Evolutionary conservation across 352 stramenopile genomes (phyloP).

Genomic region (Phytophthora agathidicida): DNA sequence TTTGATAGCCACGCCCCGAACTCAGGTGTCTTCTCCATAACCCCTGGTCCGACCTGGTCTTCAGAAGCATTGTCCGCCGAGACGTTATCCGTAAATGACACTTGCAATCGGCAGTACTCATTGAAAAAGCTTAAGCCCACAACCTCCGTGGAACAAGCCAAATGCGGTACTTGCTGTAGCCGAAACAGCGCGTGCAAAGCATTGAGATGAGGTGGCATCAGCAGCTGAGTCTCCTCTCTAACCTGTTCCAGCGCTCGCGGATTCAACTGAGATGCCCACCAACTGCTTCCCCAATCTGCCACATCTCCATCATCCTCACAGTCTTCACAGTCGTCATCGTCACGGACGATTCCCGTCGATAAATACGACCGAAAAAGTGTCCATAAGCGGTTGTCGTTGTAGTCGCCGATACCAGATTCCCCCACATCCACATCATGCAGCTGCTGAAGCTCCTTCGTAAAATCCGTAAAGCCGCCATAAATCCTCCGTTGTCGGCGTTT

Average conservation of each 20-base stretch:
- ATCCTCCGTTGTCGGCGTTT: conserved; percentile 48
- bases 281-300: conserved; percentile 42
- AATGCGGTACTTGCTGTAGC: conserved; percentile 45
- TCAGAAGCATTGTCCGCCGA: background rate
- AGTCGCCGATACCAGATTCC: background rate
- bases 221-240: conserved; percentile 38
- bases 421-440: conserved; percentile 7
- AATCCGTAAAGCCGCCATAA: conserved; percentile 12
- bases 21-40: conserved; percentile 23
- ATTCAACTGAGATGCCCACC: conserved; percentile 40
- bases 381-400: conserved; percentile 34
- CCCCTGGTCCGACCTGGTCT: conserved; percentile 1
- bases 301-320: conserved; percentile 22
- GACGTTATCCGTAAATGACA: background rate
- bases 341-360: background rate
- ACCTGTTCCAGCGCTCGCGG: conserved; percentile 27
- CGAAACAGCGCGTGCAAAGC: conserved; percentile 62
- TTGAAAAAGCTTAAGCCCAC: conserved; percentile 53
- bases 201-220: conserved; percentile 55
- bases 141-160: conserved; percentile 43
- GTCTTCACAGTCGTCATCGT: conserved; percentile 25
- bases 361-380: conserved; percentile 46
- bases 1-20: conserved; percentile 52
- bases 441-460: conserved; percentile 25
- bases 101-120: conserved; percentile 29